phyloP scores from a whole-genome alignment of 139 green algal genomes.

The Picochlorum sp. region DNA sequence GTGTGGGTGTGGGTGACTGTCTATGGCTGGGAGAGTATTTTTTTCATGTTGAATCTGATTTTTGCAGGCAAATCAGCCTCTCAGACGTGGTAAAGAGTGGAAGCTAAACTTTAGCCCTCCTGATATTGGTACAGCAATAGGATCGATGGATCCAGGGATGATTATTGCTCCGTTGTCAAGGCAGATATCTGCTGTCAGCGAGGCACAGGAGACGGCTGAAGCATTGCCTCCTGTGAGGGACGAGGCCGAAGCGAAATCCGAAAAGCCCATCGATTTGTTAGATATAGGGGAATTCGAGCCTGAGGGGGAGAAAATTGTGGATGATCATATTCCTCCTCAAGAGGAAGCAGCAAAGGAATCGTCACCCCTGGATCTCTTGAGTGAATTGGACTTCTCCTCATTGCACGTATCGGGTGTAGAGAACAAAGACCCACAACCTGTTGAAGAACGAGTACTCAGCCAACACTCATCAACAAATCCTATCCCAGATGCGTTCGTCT shows the following conservation, averaged over 20 bases:
- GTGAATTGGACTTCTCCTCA: not conserved
- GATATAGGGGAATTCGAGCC: constrained; percentile 12
- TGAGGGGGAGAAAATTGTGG: not conserved
- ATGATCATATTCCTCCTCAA: not conserved
- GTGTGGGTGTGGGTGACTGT: not conserved
- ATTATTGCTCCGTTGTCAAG: constrained; percentile 3
- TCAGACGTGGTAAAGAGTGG: constrained; percentile 4
- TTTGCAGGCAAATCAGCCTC: not conserved
- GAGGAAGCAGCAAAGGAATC: constrained; percentile 6
- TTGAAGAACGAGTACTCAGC: too few relatives aligned
- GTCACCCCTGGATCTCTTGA: not conserved
- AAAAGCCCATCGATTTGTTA: constrained; percentile 26
- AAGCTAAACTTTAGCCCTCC: constrained; percentile 35
- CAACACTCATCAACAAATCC: not conserved
- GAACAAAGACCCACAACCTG: too few relatives aligned
- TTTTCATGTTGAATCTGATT: not conserved
- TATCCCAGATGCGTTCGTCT: constrained; percentile 4
- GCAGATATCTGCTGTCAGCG: not conserved
- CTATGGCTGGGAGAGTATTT: not conserved
- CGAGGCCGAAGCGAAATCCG: not conserved
- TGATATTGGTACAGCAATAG: constrained; percentile 11
- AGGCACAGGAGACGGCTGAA: not conserved
- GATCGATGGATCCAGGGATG: not conserved
- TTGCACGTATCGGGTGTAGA: too few relatives aligned
- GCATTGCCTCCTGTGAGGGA: not conserved